Evolutionary conservation across 768 basidiomycete species (phyloP).

Genomic region (Mycena maculata): DNA sequence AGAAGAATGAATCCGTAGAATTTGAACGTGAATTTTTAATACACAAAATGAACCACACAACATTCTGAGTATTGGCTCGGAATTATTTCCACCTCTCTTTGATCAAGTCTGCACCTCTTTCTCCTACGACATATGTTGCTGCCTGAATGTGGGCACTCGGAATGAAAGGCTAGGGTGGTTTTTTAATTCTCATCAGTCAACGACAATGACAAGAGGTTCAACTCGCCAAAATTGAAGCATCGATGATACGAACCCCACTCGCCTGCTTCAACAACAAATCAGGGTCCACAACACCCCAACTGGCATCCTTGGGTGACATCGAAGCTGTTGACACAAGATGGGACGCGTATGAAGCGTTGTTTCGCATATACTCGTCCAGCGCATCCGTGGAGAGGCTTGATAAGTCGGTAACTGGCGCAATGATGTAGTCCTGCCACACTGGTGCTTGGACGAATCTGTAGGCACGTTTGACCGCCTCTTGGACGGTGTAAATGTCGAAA

Average conservation of each 20-base stretch:
- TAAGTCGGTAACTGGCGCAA: constrained; percentile 16
- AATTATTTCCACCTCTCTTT: constrained; percentile 14
- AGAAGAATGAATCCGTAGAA: too few relatives aligned
- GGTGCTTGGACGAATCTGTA: constrained; percentile 11
- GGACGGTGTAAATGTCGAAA: constrained; percentile 36
- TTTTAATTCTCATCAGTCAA: background rate
- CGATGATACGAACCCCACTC: constrained; percentile 28
- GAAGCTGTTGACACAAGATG: constrained; percentile 24
- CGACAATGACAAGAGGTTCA: background rate
- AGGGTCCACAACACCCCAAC: constrained; percentile 33
- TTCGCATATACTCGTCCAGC: constrained; percentile 16
- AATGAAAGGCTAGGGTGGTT: constrained; percentile 8
- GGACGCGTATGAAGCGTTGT: background rate
- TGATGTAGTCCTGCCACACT: constrained; percentile 11
- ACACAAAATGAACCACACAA: too few relatives aligned
- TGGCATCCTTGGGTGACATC: constrained; percentile 19
- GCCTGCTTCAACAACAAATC: constrained; percentile 31
- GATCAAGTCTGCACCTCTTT: constrained; percentile 17
- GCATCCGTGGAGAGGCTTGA: constrained; percentile 8
- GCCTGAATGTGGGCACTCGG: constrained; percentile 16
- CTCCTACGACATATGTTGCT: constrained; percentile 8
- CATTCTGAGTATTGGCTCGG: too few relatives aligned
- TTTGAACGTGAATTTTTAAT: too few relatives aligned
- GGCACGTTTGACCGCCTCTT: constrained; percentile 15
- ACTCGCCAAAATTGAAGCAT: constrained; percentile 31